Evolutionary conservation across 129 eudicot species (phyloP).

Genomic region (Gnaphalium uliginosum): DNA sequence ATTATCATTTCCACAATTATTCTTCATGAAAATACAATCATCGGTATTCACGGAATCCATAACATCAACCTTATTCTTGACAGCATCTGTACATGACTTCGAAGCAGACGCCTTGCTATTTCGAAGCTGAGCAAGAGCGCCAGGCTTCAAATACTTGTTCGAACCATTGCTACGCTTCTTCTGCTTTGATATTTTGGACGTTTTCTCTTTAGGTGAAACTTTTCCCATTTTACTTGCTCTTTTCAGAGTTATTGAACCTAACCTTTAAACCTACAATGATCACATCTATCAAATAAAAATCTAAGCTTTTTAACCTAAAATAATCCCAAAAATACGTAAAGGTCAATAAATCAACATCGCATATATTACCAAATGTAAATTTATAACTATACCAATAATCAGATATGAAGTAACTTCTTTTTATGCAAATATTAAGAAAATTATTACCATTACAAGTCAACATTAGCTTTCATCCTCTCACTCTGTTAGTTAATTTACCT

Average conservation of each 20-base stretch:
- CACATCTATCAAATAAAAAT: slow-evolving; percentile 18
- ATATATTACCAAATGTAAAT: background rate
- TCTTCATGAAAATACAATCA: slow-evolving; percentile 14
- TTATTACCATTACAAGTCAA: slow-evolving; percentile 30
- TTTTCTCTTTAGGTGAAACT: slow-evolving; percentile 66
- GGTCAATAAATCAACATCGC: background rate
- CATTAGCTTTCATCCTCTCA: slow-evolving; percentile 26
- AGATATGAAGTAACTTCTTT: background rate
- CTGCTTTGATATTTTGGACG: slow-evolving; percentile 45
- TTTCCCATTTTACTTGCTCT: slow-evolving; percentile 64
- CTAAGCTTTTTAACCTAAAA: slow-evolving; percentile 5
- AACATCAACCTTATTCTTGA: slow-evolving; percentile 65
- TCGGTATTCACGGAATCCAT: slow-evolving; percentile 40
- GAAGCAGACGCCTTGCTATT: slow-evolving; percentile 61
- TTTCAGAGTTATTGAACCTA: background rate
- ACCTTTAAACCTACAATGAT: slow-evolving; percentile 5
- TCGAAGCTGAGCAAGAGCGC: slow-evolving; percentile 96
- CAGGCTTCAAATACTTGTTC: slow-evolving; percentile 84
- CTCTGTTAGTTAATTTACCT: slow-evolving; percentile 25
- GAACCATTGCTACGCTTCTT: slow-evolving; percentile 52
- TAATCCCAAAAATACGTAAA: background rate
- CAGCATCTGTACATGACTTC: slow-evolving; percentile 61
- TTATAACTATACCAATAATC: background rate
- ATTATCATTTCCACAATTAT: slow-evolving; percentile 9
- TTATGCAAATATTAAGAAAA: background rate